Percentiles rank a stretch among this genome's conserved stretches.
Conservation (phyloP, 306 rosid species). For the Echinosophora koreensis region DNA sequence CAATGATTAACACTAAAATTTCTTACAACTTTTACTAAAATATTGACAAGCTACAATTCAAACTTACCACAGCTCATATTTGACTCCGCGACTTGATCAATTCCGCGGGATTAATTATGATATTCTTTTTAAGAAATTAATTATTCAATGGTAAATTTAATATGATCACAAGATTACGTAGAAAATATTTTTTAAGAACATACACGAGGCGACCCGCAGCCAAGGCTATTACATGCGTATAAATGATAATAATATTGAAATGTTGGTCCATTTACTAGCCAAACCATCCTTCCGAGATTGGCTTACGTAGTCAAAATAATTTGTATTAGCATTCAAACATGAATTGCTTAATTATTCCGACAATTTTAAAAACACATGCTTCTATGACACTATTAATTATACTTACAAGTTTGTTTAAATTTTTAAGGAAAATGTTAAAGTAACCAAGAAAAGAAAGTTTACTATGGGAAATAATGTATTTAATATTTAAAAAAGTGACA, state of each 20-base stretch:
- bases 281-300: background rate
- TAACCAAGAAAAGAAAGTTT: too few species aligned
- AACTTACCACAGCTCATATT: background rate
- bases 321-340: too few species aligned
- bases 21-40: background rate
- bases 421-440: too few species aligned
- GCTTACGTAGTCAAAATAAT: too few species aligned
- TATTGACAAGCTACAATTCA: constrained; percentile 23
- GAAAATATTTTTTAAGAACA: background rate
- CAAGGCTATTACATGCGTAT: background rate
- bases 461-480: too few species aligned
- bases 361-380: too few species aligned
- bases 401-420: too few species aligned
- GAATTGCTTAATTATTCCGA: too few species aligned
- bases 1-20: background rate
- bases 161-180: background rate
- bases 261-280: background rate
- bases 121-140: background rate
- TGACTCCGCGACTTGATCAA: background rate
- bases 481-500: too few species aligned
- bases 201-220: constrained; percentile 5
- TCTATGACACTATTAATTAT: too few species aligned
- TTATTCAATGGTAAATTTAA: background rate
- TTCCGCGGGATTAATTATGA: background rate
- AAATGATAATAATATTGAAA: background rate